These are phyloP conservation scores for Linnemannia elongata DNA, from an alignment of 192 early-diverging fungal species.

Conservation along the genomic window DNA sequence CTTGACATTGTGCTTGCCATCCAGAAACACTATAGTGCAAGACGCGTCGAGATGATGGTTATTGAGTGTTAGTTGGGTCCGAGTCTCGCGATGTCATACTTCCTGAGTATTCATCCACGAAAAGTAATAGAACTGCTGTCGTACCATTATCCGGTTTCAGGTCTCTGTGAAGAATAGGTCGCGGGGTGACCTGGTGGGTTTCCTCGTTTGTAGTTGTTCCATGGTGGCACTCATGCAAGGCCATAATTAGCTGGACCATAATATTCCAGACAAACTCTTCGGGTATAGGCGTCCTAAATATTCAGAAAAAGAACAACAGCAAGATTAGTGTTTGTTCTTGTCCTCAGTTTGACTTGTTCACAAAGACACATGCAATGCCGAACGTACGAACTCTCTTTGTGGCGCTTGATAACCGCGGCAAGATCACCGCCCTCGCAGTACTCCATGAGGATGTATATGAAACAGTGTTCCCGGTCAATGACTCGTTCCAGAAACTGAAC, in stretches of 20 bases:
- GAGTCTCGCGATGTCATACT: background rate
- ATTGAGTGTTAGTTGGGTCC: background rate
- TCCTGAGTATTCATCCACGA: background rate
- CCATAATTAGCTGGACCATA: constrained; percentile 74
- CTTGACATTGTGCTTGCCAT: constrained; percentile 75
- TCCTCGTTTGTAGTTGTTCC: constrained; percentile 51
- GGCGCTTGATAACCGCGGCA: constrained; percentile 72
- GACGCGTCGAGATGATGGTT: background rate
- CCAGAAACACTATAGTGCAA: constrained; percentile 71
- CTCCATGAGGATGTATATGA: constrained; percentile 87
- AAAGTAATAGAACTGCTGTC: background rate
- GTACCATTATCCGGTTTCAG: constrained; percentile 82
- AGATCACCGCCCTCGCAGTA: constrained; percentile 84
- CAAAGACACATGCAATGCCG: too few relatives aligned
- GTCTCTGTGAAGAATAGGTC: constrained; percentile 77
- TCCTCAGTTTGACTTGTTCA: background rate
- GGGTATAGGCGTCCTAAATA: constrained; percentile 62
- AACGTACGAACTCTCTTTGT: constrained; percentile 67
- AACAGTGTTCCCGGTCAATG: constrained; percentile 73
- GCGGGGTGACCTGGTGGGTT: constrained; percentile 32
- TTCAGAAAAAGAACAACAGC: background rate
- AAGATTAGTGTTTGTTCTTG: background rate
- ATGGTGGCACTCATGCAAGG: constrained; percentile 79
- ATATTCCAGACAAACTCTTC: constrained; percentile 79
- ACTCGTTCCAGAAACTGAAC: constrained; percentile 79